Conservation (phyloP, 805 yeast species). For the Saccharomycopsis sp. region DNA sequence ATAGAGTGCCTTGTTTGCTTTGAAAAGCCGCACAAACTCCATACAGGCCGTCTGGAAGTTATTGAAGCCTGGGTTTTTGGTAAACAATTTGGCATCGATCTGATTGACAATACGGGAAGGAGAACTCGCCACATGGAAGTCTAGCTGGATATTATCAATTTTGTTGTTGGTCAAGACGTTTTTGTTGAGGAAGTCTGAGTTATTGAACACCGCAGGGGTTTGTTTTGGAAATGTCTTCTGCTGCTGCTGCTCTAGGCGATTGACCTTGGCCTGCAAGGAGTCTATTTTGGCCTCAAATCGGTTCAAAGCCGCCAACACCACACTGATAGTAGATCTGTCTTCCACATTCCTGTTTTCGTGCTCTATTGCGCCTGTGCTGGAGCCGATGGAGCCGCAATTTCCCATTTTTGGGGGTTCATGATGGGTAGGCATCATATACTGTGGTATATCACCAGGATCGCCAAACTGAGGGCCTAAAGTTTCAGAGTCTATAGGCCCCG, state of each 20-base stretch:
- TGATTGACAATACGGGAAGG: conserved; percentile 33
- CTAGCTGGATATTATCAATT: conserved; percentile 18
- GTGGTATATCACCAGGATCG: background rate
- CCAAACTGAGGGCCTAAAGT: background rate
- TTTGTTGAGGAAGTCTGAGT: background rate
- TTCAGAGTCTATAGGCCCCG: background rate
- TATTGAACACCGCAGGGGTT: background rate
- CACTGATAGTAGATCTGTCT: background rate
- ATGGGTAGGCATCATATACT: conserved; percentile 9
- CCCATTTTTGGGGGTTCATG: background rate
- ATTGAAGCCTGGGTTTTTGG: conserved; percentile 25
- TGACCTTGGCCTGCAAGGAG: conserved; percentile 22
- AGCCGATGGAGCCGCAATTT: background rate
- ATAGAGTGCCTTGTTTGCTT: conserved; percentile 37
- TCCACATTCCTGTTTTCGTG: no score
- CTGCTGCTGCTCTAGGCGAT: conserved; percentile 27
- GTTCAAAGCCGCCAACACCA: conserved; percentile 22
- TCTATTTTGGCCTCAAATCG: conserved; percentile 26
- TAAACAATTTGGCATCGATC: conserved; percentile 35
- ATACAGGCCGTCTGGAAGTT: conserved; percentile 33
- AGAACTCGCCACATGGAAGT: conserved; percentile 23
- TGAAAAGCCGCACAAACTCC: conserved; percentile 42
- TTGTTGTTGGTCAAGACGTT: background rate
- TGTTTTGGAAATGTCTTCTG: background rate
- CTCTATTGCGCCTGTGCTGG: background rate